phyloP scores from a whole-genome alignment of 352 stramenopile species.

The Globisporangium uncinulatum region DNA sequence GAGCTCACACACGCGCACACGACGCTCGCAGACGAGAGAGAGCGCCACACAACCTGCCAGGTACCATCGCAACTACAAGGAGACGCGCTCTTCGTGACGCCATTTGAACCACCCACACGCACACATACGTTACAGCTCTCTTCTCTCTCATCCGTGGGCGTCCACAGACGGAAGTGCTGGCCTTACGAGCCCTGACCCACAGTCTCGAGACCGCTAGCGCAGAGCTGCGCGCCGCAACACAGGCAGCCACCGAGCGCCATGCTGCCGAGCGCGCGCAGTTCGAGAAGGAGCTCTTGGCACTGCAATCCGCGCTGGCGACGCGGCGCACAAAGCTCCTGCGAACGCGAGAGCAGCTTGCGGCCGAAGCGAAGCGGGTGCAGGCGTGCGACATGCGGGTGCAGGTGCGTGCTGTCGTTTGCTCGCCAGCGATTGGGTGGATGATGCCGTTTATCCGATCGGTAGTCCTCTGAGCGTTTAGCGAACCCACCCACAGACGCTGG shows the following conservation, averaged over 20 bases:
- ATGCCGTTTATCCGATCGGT: neutral
- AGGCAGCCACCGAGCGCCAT: constrained; percentile 19
- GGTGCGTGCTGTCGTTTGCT: constrained; percentile 1
- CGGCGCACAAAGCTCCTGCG: constrained; percentile 12
- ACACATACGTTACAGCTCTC: neutral
- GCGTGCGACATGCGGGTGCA: constrained; percentile 7
- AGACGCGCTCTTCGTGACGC: neutral
- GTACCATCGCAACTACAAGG: constrained; percentile 1
- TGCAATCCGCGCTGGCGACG: constrained; percentile 12
- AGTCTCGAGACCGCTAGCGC: constrained; percentile 20
- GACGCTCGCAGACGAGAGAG: constrained; percentile 12
- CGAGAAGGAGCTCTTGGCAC: constrained; percentile 16
- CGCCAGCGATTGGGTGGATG: neutral
- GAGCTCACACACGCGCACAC: constrained; percentile 18
- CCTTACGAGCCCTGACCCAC: constrained; percentile 13
- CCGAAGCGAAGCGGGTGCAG: constrained; percentile 3
- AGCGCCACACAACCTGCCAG: constrained; percentile 14
- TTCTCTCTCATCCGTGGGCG: neutral
- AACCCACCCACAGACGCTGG: constrained; percentile 2
- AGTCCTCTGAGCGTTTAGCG: too few species aligned
- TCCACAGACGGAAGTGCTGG: constrained; percentile 9
- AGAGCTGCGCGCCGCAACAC: constrained; percentile 20
- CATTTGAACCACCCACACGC: neutral
- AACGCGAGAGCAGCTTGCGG: neutral
- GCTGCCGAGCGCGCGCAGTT: constrained; percentile 23